phyloP scores from a whole-genome alignment of 148 eudicot species.

The Salicornia ramosissima region DNA sequence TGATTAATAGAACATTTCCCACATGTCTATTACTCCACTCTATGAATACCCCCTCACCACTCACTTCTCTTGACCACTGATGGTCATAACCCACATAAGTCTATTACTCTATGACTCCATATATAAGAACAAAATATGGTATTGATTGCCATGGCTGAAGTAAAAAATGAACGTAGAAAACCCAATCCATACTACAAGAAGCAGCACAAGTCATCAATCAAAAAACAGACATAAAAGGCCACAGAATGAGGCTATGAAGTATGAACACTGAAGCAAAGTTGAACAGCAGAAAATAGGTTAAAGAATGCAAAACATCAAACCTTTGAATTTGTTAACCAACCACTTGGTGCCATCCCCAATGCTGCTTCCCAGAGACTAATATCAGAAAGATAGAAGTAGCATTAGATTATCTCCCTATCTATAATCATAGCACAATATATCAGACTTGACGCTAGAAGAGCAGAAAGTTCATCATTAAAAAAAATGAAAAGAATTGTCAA shows the following conservation, averaged over 20 bases:
- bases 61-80: too few relatives aligned
- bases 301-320: slow-evolving; percentile 37
- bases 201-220: not conserved
- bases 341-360: slow-evolving; percentile 74
- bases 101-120: not conserved
- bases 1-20: too few relatives aligned
- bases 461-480: not conserved
- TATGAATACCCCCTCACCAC: too few relatives aligned
- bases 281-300: not conserved
- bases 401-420: not conserved
- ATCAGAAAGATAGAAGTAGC: slow-evolving; percentile 17
- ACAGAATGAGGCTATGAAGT: not conserved
- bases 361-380: slow-evolving; percentile 67
- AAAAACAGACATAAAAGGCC: not conserved
- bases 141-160: not conserved
- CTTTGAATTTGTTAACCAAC: slow-evolving; percentile 85
- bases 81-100: too few relatives aligned
- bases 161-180: not conserved
- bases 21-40: too few relatives aligned
- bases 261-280: not conserved
- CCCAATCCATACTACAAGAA: not conserved
- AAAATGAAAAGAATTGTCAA: not conserved
- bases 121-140: not conserved
- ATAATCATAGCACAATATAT: not conserved
- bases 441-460: not conserved